These are phyloP conservation scores for Linderina pennispora DNA, from an alignment of 192 early-diverging fungal species.

Conservation along the genomic window DNA sequence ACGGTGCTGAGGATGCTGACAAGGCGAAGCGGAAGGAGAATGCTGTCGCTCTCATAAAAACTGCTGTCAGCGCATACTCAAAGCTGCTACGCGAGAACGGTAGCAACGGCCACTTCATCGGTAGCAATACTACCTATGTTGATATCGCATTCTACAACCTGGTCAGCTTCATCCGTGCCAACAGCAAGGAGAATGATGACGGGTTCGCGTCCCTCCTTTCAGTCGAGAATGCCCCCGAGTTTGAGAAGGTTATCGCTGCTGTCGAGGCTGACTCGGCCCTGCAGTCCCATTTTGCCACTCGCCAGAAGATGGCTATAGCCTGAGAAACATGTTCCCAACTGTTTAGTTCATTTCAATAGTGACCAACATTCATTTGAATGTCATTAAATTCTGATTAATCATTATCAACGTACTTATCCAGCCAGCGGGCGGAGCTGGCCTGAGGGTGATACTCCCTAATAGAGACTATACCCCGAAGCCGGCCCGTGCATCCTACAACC, in stretches of 20 bases:
- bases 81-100: background rate
- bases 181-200: background rate
- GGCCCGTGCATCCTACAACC: too few species aligned
- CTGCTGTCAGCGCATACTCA: background rate
- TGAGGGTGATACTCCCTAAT: too few species aligned
- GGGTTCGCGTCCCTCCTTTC: background rate
- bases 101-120: background rate
- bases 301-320: background rate
- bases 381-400: too few species aligned
- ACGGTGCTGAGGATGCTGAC: background rate
- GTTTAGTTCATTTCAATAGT: too few species aligned
- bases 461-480: too few species aligned
- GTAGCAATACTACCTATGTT: background rate
- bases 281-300: background rate
- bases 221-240: background rate
- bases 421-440: too few species aligned
- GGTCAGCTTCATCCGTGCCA: background rate
- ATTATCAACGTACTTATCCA: too few species aligned
- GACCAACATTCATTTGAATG: too few species aligned
- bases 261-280: background rate
- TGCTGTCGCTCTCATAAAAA: background rate
- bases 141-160: background rate
- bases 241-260: background rate
- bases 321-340: too few species aligned
- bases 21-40: background rate